These are phyloP conservation scores for Microcos paniculata DNA, from an alignment of 345 rosid species.

Conservation along the genomic window DNA sequence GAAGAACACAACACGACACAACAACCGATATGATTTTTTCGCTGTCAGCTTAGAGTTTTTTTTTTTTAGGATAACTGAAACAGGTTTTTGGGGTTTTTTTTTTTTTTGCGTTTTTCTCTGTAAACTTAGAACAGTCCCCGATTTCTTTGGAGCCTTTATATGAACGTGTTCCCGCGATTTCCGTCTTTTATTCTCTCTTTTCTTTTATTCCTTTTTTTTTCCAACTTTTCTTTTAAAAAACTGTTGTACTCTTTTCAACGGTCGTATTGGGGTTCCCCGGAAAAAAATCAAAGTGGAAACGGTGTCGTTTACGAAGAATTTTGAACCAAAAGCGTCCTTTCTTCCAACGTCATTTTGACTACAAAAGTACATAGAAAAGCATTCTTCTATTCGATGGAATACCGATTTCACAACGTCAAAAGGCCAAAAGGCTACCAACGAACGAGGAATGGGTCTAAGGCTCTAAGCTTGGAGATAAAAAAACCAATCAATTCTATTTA, in stretches of 20 bases:
- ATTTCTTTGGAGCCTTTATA: not conserved
- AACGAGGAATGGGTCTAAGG: not conserved
- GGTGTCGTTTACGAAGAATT: not conserved
- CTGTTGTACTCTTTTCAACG: not conserved
- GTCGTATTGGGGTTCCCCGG: not conserved
- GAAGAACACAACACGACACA: not conserved
- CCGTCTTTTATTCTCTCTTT: constrained; percentile 8
- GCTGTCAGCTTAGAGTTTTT: not conserved
- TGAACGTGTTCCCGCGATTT: not conserved
- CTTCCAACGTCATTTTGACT: not conserved
- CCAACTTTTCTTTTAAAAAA: not conserved
- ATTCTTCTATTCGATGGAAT: not conserved
- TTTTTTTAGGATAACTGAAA: not conserved
- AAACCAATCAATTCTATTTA: not conserved
- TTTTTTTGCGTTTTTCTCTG: not conserved
- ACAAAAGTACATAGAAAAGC: not conserved
- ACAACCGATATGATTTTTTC: not conserved
- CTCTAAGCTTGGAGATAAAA: not conserved
- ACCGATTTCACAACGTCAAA: not conserved
- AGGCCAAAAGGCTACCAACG: not conserved
- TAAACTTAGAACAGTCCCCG: constrained; percentile 1
- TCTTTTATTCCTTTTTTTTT: not conserved
- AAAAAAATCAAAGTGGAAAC: not conserved
- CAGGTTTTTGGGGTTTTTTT: not conserved
- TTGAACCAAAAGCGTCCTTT: not conserved